These are phyloP conservation scores for Coemansia brasiliensis DNA, from an alignment of 192 early-diverging fungal genomes.

Conservation along the genomic window DNA sequence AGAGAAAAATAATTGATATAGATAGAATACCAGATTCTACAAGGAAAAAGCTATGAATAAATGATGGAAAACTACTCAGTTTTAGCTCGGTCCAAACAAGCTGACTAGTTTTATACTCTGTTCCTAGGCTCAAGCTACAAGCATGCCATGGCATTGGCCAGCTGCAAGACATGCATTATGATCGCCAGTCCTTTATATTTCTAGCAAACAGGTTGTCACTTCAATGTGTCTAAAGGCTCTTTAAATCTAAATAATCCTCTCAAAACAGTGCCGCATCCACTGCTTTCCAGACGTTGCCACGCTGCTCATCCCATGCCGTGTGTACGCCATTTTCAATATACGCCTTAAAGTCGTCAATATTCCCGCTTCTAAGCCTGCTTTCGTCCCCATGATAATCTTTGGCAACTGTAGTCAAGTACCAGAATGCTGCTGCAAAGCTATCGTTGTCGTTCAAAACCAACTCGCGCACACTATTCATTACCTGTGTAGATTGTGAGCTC, in stretches of 20 bases:
- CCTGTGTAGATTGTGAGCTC: not conserved
- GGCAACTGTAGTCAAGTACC: constrained; percentile 35
- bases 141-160: too few relatives aligned
- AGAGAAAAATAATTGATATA: not conserved
- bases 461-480: constrained; percentile 25
- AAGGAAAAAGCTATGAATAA: not conserved
- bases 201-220: too few relatives aligned
- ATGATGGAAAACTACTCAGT: not conserved
- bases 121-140: too few relatives aligned
- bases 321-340: constrained; percentile 35
- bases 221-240: too few relatives aligned
- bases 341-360: constrained; percentile 44
- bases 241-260: not conserved
- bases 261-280: constrained; percentile 19
- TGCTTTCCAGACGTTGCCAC: constrained; percentile 26
- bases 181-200: too few relatives aligned
- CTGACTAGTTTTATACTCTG: too few relatives aligned
- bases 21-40: constrained; percentile 1
- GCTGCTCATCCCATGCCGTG: constrained; percentile 30
- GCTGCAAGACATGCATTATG: too few relatives aligned
- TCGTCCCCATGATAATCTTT: constrained; percentile 19
- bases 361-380: constrained; percentile 28
- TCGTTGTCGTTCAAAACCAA: constrained; percentile 44
- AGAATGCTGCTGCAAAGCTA: constrained; percentile 54
- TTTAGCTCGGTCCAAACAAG: not conserved